Conservation (phyloP, 1,284 basidiomycete genomes). For the Trametes hirsuta region DNA sequence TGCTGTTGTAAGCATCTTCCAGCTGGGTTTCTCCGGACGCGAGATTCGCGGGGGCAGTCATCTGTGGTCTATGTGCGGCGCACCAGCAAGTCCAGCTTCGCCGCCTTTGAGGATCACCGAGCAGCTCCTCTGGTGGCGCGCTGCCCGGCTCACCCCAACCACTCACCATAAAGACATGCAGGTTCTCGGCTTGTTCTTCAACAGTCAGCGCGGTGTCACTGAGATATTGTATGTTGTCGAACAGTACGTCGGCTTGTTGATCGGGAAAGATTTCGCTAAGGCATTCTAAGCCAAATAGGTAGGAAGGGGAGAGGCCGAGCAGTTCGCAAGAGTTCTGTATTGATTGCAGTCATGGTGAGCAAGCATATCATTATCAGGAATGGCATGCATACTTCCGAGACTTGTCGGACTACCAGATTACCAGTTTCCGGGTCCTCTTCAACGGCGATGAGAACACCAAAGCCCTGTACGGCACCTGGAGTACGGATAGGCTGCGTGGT, state of each 20-base stretch:
- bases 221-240: constrained; percentile 80
- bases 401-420: constrained; percentile 72
- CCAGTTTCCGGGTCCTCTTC: constrained; percentile 67
- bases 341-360: background rate
- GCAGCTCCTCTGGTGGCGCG: constrained; percentile 38
- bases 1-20: constrained; percentile 28
- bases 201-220: constrained; percentile 52
- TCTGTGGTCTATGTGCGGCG: constrained; percentile 69
- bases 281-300: constrained; percentile 78
- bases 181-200: constrained; percentile 56
- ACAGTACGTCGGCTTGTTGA: constrained; percentile 71
- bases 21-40: constrained; percentile 1
- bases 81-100: constrained; percentile 86
- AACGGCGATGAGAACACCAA: constrained; percentile 81
- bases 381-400: constrained; percentile 70
- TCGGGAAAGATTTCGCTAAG: constrained; percentile 77
- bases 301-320: constrained; percentile 77
- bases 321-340: constrained; percentile 66
- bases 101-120: constrained; percentile 41
- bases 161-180: constrained; percentile 73
- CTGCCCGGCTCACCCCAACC: constrained; percentile 73
- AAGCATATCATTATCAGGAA: background rate
- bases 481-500: constrained; percentile 72
- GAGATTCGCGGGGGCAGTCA: constrained; percentile 28
- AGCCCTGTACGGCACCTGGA: constrained; percentile 86